Evolutionary conservation across 768 basidiomycete species (phyloP).

Genomic region (Suillus variegatus): DNA sequence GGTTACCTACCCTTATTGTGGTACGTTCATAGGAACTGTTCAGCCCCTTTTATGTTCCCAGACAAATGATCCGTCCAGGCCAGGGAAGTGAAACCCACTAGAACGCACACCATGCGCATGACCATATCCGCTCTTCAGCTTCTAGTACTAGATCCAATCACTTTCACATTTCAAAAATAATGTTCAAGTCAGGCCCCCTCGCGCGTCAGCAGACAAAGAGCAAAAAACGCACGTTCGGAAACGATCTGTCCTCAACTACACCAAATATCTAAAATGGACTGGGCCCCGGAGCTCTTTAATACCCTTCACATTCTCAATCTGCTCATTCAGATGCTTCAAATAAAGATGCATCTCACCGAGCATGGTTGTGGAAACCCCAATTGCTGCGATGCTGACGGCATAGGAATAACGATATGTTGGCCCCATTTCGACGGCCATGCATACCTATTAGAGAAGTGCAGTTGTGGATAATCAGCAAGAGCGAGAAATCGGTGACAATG

Average conservation of each 20-base stretch:
- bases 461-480: neutral
- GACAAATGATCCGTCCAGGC: neutral
- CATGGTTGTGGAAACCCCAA: neutral
- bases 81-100: neutral
- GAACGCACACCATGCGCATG: too few relatives aligned
- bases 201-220: neutral
- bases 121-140: too few relatives aligned
- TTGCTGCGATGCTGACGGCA: constrained; percentile 60
- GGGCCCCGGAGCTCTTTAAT: neutral
- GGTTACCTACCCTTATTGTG: too few relatives aligned
- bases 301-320: neutral
- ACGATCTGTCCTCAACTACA: neutral
- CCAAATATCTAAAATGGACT: neutral
- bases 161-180: neutral
- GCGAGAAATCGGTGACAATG: neutral
- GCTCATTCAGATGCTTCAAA: neutral
- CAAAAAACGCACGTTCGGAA: neutral
- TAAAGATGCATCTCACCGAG: neutral
- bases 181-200: neutral
- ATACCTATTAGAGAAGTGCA: constrained; percentile 38
- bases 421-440: constrained; percentile 61
- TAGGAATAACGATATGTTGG: constrained; percentile 64
- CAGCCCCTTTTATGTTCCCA: too few relatives aligned
- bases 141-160: too few relatives aligned
- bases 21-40: neutral